Base-by-base conservation (phyloP, 768 basidiomycete genomes). In the Phlegmacium glaucopus region DNA sequence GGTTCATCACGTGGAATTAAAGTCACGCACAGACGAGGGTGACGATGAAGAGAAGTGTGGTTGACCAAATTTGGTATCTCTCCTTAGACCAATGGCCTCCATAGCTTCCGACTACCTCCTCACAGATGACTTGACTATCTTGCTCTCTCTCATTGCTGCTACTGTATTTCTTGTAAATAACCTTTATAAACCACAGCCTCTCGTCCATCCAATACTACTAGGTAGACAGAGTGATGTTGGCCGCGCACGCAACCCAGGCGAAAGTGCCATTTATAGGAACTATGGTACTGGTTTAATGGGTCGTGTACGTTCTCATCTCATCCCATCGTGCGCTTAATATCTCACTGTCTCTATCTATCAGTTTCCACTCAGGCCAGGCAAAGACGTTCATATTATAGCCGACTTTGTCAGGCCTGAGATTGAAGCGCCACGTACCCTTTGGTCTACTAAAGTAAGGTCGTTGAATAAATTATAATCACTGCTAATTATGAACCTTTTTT, bases 131-230 rank as follows among this genome's bases (percentile, higher is more conserved):
- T 66, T 88, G 45, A 89, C 89, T 28, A 79, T 90, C 49, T 77
- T 90, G 28, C 76, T 90, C 9, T 83, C 82, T 42, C 78, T 91
- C 52, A 83, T 86, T 29, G 81, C 82, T 4, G 85, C 83, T 3
- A 86, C 86, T 8, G 77, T 89, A 32, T 90, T 89, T 61, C 74
- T 90, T 27, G 71, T 90, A 37, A 83, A 83, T 59, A 90, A 82
- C 61, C 69, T 89, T 50, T 88, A 90, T 69, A 88, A 79, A 55
- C 87, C 87, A 4, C 87, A 87, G 55, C 84, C 87, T 2, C 79
- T 94, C 36, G 92, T 94, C 0, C 94, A 96, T 59, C 94, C 94
- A n/a, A 87, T 97, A 54, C 76, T 95, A 8, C 78, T 97, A 1
- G 93, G 94, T 6, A 74, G 92, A 42, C 94, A 97, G 74, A 91